A percentile compares a stretch with the other conserved stretches of the same genome.
Evolutionary conservation across 352 stramenopile species (phyloP).

Genomic region (Stramenopiles sp.): DNA sequence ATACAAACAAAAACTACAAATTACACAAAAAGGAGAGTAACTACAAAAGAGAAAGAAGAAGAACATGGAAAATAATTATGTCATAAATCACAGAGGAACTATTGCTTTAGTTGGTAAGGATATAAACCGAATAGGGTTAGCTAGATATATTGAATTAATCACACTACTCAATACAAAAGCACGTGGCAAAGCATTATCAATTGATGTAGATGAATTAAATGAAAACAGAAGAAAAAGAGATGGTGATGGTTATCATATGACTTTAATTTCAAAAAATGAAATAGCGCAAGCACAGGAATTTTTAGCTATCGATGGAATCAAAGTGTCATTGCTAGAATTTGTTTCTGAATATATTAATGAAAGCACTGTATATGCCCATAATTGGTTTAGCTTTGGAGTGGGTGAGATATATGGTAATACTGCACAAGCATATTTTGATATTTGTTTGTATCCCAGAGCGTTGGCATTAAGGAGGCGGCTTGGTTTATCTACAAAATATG

Average conservation of each 20-base stretch:
- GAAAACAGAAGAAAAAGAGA: not conserved
- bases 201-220: not conserved
- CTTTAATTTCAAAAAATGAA: not conserved
- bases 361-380: not conserved
- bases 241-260: not conserved
- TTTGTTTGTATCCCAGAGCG: not conserved
- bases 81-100: not conserved
- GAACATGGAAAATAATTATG: no score
- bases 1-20: no score
- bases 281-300: not conserved
- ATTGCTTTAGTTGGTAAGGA: not conserved
- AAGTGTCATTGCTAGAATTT: not conserved
- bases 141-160: not conserved
- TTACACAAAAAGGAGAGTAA: no score
- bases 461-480: not conserved
- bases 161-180: not conserved
- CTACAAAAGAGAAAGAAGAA: no score
- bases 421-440: not conserved
- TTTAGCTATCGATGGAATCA: not conserved
- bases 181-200: not conserved
- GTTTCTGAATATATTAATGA: not conserved
- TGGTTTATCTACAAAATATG: not conserved
- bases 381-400: not conserved
- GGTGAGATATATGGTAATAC: not conserved
- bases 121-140: not conserved